A percentile compares a stretch with the other conserved stretches of the same genome.
phyloP scores from a whole-genome alignment of 805 yeast species.

The Candida koratica region DNA sequence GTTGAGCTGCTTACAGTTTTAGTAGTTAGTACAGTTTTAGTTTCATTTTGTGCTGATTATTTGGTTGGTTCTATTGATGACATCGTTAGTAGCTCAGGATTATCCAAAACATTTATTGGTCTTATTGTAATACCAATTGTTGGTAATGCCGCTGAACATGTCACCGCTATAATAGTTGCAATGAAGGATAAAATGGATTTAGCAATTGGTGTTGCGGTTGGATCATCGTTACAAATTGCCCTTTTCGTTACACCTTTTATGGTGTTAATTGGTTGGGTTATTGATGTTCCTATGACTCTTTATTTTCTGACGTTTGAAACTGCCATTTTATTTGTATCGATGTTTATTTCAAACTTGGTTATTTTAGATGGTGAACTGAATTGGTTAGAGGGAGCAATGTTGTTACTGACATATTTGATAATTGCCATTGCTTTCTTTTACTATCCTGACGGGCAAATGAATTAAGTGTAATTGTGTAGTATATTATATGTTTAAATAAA shows the following conservation, averaged over 20 bases:
- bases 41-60: constrained; percentile 89
- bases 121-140: constrained; percentile 91
- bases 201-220: constrained; percentile 95
- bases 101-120: constrained; percentile 94
- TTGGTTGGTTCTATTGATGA: constrained; percentile 91
- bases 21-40: constrained; percentile 65
- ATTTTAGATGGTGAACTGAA: constrained; percentile 92
- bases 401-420: constrained; percentile 78
- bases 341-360: constrained; percentile 80
- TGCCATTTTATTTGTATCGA: constrained; percentile 83
- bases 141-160: constrained; percentile 98
- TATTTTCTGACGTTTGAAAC: constrained; percentile 93
- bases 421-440: constrained; percentile 87
- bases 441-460: constrained; percentile 59
- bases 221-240: constrained; percentile 93
- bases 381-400: constrained; percentile 96
- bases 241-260: constrained; percentile 92
- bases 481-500: too few species aligned
- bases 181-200: constrained; percentile 95
- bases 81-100: constrained; percentile 76
- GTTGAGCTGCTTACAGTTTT: constrained; percentile 53
- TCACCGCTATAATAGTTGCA: constrained; percentile 93
- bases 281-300: constrained; percentile 88
- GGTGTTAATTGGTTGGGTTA: constrained; percentile 90
- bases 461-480: not conserved